Evolutionary conservation across 495 filamentous ascomycete species (phyloP).

Genomic region (Friedmanniomyces simplex): DNA sequence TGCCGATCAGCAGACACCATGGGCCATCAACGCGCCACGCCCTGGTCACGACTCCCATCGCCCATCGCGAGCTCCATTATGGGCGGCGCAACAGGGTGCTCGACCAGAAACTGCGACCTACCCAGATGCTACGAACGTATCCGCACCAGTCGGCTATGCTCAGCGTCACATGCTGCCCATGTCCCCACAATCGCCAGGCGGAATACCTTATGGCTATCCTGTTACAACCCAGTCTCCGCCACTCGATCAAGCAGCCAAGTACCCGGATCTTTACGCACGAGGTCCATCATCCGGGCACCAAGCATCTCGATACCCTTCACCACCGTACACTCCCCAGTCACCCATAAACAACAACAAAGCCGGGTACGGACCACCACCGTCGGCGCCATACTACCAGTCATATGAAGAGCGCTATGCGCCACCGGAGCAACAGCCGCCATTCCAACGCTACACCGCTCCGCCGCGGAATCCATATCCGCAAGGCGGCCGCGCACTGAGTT

Average conservation of each 20-base stretch:
- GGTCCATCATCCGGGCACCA: not conserved
- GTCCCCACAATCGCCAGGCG: not conserved
- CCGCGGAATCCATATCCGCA: not conserved
- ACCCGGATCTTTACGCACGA: not conserved
- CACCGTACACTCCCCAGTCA: not conserved
- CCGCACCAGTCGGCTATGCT: not conserved
- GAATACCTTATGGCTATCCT: not conserved
- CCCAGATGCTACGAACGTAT: not conserved
- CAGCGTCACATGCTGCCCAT: not conserved
- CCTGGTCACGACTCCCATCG: not conserved
- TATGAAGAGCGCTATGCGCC: not conserved
- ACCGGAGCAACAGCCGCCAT: not conserved
- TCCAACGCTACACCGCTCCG: not conserved
- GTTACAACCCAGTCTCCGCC: not conserved
- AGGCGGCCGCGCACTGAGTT: slow-evolving; percentile 1
- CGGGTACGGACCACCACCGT: not conserved
- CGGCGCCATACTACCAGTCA: not conserved
- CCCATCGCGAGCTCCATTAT: not conserved
- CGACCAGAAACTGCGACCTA: not conserved
- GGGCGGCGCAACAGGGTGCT: not conserved
- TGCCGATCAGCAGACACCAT: slow-evolving; percentile 15
- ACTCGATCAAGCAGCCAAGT: not conserved
- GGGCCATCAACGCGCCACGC: not conserved
- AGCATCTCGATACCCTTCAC: not conserved
- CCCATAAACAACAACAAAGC: not conserved